phyloP scores from a whole-genome alignment of 768 basidiomycete species.

The Tylopilus vinaceipallidus region DNA sequence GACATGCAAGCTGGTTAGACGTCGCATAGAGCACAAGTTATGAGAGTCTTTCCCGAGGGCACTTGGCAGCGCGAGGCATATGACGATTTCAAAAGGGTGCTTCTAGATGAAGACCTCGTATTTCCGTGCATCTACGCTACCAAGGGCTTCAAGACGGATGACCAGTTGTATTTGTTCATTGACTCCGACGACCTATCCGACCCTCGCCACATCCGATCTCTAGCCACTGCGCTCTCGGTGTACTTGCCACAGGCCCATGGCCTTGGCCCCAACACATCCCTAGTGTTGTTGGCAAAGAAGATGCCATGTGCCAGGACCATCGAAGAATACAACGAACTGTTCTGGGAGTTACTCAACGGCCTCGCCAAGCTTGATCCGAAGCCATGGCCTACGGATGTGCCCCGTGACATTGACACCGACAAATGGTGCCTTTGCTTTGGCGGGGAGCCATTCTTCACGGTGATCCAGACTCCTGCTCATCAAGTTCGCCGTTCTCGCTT shows the following conservation, averaged over 20 bases:
- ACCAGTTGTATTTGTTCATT: slow-evolving; percentile 21
- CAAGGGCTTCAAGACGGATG: slow-evolving; percentile 23
- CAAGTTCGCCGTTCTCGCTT: slow-evolving; percentile 22
- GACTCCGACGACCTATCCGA: slow-evolving; percentile 24
- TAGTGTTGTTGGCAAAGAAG: slow-evolving; percentile 20
- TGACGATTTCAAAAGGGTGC: slow-evolving; percentile 19
- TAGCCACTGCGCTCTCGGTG: slow-evolving; percentile 12
- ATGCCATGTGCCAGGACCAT: slow-evolving; percentile 5
- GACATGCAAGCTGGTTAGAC: not conserved
- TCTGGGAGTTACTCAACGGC: slow-evolving; percentile 22
- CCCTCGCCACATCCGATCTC: slow-evolving; percentile 18
- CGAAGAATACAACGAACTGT: slow-evolving; percentile 19
- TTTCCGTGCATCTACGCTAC: slow-evolving; percentile 24
- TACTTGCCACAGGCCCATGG: slow-evolving; percentile 16
- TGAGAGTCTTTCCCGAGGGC: slow-evolving; percentile 8
- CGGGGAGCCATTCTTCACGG: slow-evolving; percentile 20
- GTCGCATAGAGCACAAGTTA: slow-evolving; percentile 14
- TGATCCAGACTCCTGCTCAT: slow-evolving; percentile 22
- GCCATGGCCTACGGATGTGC: slow-evolving; percentile 14
- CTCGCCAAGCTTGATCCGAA: slow-evolving; percentile 16
- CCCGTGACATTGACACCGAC: slow-evolving; percentile 22
- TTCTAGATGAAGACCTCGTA: slow-evolving; percentile 20
- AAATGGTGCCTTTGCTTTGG: slow-evolving; percentile 23
- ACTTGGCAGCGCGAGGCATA: slow-evolving; percentile 20
- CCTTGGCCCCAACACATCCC: slow-evolving; percentile 21